Percentiles rank a stretch among this genome's conserved stretches.
Conservation (phyloP, 257 asterid genomes). For the Salvia hispanica region DNA sequence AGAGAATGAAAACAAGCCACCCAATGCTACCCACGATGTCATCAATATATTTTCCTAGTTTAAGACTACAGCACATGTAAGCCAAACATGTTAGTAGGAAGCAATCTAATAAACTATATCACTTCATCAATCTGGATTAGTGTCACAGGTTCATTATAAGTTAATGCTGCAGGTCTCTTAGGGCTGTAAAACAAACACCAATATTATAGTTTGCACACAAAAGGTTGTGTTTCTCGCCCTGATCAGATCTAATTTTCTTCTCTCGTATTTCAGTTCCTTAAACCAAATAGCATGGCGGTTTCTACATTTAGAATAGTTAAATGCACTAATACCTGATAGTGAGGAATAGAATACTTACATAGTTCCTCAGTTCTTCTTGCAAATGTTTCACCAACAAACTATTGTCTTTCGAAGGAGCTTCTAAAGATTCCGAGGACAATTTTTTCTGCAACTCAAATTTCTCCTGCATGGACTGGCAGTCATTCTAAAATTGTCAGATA, state of each 20-base stretch:
- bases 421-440: conserved; percentile 51
- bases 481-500: conserved; percentile 27
- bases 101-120: conserved; percentile 4
- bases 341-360: conserved; percentile 56
- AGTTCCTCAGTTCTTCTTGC: conserved; percentile 85
- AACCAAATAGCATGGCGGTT: conserved; percentile 17
- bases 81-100: not conserved
- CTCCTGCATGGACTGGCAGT: conserved; percentile 71
- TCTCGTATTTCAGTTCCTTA: not conserved
- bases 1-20: conserved; percentile 23
- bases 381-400: conserved; percentile 77
- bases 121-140: conserved; percentile 9
- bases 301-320: conserved; percentile 13
- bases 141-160: conserved; percentile 18
- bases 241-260: conserved; percentile 6
- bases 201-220: conserved; percentile 10
- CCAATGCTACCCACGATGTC: conserved; percentile 24
- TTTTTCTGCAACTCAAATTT: conserved; percentile 64
- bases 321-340: conserved; percentile 15
- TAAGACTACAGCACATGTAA: not conserved
- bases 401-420: conserved; percentile 57
- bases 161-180: conserved; percentile 4
- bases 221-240: conserved; percentile 15
- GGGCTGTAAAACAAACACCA: not conserved
- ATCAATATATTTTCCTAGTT: conserved; percentile 24